Conservation (phyloP, 1,284 basidiomycete species). For the Leccinum pachyderme region DNA sequence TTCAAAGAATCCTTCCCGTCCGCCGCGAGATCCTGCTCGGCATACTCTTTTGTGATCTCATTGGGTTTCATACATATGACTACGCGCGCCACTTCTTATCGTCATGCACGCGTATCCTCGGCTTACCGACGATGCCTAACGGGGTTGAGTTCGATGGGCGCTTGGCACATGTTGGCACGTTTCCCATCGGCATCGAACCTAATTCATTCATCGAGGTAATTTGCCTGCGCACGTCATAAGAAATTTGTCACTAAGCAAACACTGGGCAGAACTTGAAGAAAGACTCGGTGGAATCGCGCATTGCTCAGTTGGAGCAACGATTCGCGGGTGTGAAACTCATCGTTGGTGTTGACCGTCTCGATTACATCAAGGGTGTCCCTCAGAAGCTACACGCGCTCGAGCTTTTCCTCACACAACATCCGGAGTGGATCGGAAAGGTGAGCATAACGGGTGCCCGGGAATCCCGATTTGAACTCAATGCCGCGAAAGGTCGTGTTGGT, state of each 20-base stretch:
- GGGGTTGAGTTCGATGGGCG: slow-evolving; percentile 95
- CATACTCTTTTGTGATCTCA: slow-evolving; percentile 92
- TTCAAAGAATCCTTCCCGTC: slow-evolving; percentile 85
- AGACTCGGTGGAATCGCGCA: slow-evolving; percentile 76
- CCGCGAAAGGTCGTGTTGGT: slow-evolving; percentile 82
- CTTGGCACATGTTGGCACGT: slow-evolving; percentile 95
- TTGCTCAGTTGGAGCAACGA: slow-evolving; percentile 80
- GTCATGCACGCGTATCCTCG: slow-evolving; percentile 95
- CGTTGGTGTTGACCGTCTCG: slow-evolving; percentile 95
- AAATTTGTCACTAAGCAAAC: slow-evolving; percentile 4
- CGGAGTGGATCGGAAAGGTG: slow-evolving; percentile 98
- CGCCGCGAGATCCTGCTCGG: slow-evolving; percentile 96
- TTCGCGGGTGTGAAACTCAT: slow-evolving; percentile 97
- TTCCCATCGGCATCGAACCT: slow-evolving; percentile 98
- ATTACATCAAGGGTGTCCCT: slow-evolving; percentile 99
- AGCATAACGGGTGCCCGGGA: background rate
- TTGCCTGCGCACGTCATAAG: slow-evolving; percentile 13
- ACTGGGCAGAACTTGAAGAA: slow-evolving; percentile 68
- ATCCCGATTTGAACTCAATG: background rate
- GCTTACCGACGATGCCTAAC: slow-evolving; percentile 96
- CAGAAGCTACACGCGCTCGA: slow-evolving; percentile 98
- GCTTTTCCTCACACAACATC: slow-evolving; percentile 94
- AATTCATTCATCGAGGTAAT: slow-evolving; percentile 80
- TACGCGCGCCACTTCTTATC: slow-evolving; percentile 99
- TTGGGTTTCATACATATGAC: slow-evolving; percentile 99